Base-by-base conservation (phyloP, 441 rosid species). In the Croton laevigatus region DNA sequence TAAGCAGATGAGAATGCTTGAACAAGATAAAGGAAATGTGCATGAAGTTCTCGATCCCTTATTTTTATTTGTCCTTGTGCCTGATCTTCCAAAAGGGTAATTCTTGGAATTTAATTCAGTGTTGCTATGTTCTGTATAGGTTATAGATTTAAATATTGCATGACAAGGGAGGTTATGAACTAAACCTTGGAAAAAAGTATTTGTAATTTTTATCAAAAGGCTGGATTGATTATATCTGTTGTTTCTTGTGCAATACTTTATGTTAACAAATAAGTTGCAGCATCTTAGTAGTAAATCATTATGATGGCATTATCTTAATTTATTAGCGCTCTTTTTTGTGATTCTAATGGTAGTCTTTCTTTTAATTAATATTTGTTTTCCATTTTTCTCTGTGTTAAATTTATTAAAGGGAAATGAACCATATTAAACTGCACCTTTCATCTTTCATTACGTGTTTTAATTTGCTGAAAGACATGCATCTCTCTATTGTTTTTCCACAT, bases 21-120 rank as follows among this genome's bases (percentile, higher is more conserved):
- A 76, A 79, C 42, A 32, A 59, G 81, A 73, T 20, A 54, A 78
- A 44, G 53, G 75, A 73, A 78, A 70, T 70, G 73, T 20, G 12
- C 23, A 73, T 1, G 66, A 81, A 76, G 60, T 78, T 68, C 73
- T 83, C 0, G 80, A 91, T 77, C 89, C 91, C 64, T 75, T 90
- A 32, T 82, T 82, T 78, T 75, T 92, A 13, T 90, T 88, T 80
- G 82, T 91, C 62, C 85, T 89, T 23, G 89, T 88, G 75, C 91
- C 97, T 12, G 90, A 89, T 82, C 90, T 94, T 52, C 98, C 99
- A 44, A 94, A 94, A 81, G 85, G 99, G 99, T 92, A 79, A 54
- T 11, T 59, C 64, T 38, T 27, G 53, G 17, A 49, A 49, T 49
- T 49, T 49, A 49, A 16, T 40, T 40, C 65, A 11, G n/a, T 6